These are phyloP conservation scores for Trypanosomatidae sp. DNA, from an alignment of 208 protist genomes.

Conservation along the genomic window DNA sequence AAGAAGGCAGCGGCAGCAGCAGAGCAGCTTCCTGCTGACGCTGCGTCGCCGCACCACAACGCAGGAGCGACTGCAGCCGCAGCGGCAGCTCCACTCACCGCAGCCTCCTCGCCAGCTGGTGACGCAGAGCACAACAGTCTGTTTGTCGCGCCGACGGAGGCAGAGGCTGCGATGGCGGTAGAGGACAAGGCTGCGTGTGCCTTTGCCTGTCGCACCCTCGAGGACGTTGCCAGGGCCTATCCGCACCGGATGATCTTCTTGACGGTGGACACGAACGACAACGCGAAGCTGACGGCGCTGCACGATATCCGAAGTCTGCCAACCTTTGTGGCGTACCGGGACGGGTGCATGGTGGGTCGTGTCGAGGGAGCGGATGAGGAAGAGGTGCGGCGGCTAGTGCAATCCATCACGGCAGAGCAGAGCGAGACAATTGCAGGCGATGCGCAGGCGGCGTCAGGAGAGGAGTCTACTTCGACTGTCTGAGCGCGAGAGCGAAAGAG, in stretches of 20 bases:
- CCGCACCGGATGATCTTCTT: slow-evolving; percentile 39
- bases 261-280: slow-evolving; percentile 81
- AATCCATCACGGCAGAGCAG: too few relatives aligned
- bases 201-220: slow-evolving; percentile 24
- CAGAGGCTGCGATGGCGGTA: slow-evolving; percentile 15
- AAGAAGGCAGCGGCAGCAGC: too few relatives aligned
- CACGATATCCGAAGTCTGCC: slow-evolving; percentile 87
- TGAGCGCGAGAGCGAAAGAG: too few relatives aligned
- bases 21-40: too few relatives aligned
- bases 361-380: slow-evolving; percentile 65
- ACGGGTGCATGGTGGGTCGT: slow-evolving; percentile 66
- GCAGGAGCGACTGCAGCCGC: background rate
- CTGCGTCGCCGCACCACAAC: background rate
- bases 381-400: too few relatives aligned
- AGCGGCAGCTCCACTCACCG: background rate
- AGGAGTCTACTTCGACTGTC: too few relatives aligned
- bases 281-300: slow-evolving; percentile 63
- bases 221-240: slow-evolving; percentile 12
- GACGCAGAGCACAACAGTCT: too few relatives aligned
- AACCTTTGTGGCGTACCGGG: slow-evolving; percentile 79
- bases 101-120: background rate
- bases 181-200: slow-evolving; percentile 25
- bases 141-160: background rate
- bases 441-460: too few relatives aligned
- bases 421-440: too few relatives aligned